A percentile compares a stretch with the other conserved stretches of the same genome.
phyloP scores from a whole-genome alignment of 2,329 filamentous ascomycete species.

The Phialophora chinensis region DNA sequence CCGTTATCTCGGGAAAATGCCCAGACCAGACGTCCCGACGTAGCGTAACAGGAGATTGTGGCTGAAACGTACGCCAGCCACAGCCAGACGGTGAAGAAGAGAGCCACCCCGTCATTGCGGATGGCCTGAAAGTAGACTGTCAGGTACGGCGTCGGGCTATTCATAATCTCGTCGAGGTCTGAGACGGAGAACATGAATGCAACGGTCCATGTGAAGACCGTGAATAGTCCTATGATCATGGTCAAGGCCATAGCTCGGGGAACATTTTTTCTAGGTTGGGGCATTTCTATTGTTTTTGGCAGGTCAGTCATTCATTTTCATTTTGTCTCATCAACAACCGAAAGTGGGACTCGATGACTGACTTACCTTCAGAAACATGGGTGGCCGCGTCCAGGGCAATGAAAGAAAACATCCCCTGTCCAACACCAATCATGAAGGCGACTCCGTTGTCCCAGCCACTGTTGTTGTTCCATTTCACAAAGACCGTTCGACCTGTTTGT shows the following conservation, averaged over 20 bases:
- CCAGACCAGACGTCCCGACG: constrained; percentile 59
- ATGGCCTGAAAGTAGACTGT: constrained; percentile 36
- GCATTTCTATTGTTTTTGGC: constrained; percentile 30
- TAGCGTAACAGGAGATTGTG: constrained; percentile 56
- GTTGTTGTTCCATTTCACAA: constrained; percentile 65
- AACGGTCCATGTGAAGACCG: constrained; percentile 33
- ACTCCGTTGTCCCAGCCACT: constrained; percentile 72
- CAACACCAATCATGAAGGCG: constrained; percentile 51
- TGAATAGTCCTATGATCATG: constrained; percentile 38
- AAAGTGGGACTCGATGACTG: not conserved
- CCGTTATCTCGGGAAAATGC: constrained; percentile 59
- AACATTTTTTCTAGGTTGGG: constrained; percentile 34
- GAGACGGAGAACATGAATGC: constrained; percentile 35
- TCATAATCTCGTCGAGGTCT: constrained; percentile 29
- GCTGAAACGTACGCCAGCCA: constrained; percentile 53
- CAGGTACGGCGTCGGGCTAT: constrained; percentile 34
- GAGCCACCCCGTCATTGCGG: constrained; percentile 22
- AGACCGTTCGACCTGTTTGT: constrained; percentile 60
- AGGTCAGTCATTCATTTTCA: not conserved
- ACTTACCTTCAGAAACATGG: constrained; percentile 37
- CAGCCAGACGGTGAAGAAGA: constrained; percentile 36
- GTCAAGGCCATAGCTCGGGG: constrained; percentile 38
- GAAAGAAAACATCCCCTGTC: constrained; percentile 43
- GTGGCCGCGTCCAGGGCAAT: constrained; percentile 40
- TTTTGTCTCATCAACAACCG: not conserved